Conservation (phyloP, 495 filamentous ascomycete species). For the Xylaria flabelliformis region DNA sequence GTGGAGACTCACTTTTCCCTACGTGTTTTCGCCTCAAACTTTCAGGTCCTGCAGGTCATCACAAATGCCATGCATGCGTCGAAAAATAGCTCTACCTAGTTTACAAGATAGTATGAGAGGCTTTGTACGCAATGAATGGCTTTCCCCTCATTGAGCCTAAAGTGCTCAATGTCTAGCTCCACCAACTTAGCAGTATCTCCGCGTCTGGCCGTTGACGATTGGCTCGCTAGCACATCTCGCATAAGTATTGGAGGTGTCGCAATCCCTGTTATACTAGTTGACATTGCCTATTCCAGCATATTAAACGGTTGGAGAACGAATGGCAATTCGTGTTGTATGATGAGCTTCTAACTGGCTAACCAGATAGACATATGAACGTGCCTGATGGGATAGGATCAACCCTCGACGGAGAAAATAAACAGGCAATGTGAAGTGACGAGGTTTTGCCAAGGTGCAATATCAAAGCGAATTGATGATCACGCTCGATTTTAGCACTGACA, state of each 20-base stretch:
- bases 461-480: constrained; percentile 6
- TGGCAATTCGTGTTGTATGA: background rate
- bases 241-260: background rate
- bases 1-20: background rate
- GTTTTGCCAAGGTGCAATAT: constrained; percentile 12
- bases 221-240: constrained; percentile 5
- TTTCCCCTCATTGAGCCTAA: constrained; percentile 44
- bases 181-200: constrained; percentile 11
- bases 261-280: constrained; percentile 12
- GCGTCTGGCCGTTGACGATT: background rate
- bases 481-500: background rate
- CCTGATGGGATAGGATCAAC: background rate
- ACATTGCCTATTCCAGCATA: background rate
- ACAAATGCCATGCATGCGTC: constrained; percentile 10
- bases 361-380: background rate
- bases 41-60: constrained; percentile 12
- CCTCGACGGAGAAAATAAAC: background rate
- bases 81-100: background rate
- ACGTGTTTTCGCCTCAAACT: constrained; percentile 4
- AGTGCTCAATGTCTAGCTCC: constrained; percentile 28
- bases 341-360: background rate
- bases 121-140: background rate
- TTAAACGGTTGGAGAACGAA: background rate
- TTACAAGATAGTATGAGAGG: background rate
- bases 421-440: background rate